Evolutionary conservation across 495 filamentous ascomycete species (phyloP).

Genomic region (Aspergillus egyptiacus): DNA sequence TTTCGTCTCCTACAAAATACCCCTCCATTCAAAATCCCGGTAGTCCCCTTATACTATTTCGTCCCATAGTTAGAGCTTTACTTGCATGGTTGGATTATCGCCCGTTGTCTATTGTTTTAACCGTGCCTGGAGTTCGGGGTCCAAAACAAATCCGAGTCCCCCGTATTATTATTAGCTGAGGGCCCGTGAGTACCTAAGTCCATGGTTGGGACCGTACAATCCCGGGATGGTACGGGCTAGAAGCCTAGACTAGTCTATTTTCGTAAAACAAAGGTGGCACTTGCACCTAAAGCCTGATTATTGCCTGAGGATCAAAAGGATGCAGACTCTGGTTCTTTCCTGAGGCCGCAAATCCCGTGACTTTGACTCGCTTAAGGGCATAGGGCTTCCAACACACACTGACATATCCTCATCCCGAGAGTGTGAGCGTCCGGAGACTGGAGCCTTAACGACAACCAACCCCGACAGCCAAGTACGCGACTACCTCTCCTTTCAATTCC

Average conservation of each 20-base stretch:
- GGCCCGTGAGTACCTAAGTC: no score
- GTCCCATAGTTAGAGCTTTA: no score
- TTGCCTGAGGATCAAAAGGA: constrained; percentile 10
- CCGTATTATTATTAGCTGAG: constrained; percentile 22
- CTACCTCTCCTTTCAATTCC: constrained; percentile 21
- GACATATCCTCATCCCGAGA: constrained; percentile 38
- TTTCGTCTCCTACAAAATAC: not conserved
- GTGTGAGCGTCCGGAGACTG: constrained; percentile 31
- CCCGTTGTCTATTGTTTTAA: no score
- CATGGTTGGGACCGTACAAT: not conserved
- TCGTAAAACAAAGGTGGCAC: constrained; percentile 1
- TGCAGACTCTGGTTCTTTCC: not conserved
- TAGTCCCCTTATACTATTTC: not conserved
- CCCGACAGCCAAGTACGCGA: constrained; percentile 44
- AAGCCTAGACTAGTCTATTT: constrained; percentile 6
- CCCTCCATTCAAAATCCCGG: no score
- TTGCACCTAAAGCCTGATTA: constrained; percentile 2
- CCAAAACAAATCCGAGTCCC: constrained; percentile 22
- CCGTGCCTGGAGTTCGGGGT: no score
- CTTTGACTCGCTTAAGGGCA: constrained; percentile 39
- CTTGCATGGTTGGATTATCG: no score
- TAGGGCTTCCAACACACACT: constrained; percentile 41
- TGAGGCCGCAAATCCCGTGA: constrained; percentile 24
- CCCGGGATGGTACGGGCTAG: constrained; percentile 7
- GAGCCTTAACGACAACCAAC: constrained; percentile 40